These are phyloP conservation scores for Rhodotorula sp. DNA, from an alignment of 1,284 basidiomycete species.

Conservation along the genomic window DNA sequence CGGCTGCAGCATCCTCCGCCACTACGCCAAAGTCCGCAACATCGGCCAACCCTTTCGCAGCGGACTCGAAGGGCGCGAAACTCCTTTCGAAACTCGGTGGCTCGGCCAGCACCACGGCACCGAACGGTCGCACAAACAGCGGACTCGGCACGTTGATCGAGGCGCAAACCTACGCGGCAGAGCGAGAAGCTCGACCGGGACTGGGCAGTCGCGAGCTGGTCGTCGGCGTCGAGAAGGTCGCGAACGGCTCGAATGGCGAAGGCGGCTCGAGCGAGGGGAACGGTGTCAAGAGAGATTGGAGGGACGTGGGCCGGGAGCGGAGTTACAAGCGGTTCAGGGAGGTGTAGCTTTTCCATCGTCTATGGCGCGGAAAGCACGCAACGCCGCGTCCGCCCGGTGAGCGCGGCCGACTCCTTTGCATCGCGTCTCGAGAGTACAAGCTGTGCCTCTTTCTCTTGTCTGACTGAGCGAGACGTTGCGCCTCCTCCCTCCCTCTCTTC, in stretches of 20 bases:
- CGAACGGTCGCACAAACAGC: background rate
- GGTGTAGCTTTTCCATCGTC: background rate
- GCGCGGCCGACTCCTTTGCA: too few relatives aligned
- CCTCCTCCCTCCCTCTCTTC: too few relatives aligned
- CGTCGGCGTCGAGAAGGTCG: constrained; percentile 21
- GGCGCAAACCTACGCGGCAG: constrained; percentile 14
- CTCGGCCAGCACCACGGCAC: accelerated
- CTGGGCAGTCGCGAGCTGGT: constrained; percentile 20
- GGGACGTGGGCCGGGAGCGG: constrained; percentile 28
- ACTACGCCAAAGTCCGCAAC: background rate
- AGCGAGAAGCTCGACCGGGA: constrained; percentile 15
- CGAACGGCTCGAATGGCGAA: background rate
- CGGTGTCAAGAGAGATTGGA: constrained; percentile 24
- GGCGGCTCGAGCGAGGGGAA: background rate
- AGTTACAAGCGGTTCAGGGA: constrained; percentile 31
- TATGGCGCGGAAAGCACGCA: background rate
- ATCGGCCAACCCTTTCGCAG: constrained; percentile 19
- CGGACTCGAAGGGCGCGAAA: constrained; percentile 25
- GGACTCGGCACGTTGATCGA: constrained; percentile 32
- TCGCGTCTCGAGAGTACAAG: too few relatives aligned
- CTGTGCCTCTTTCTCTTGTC: too few relatives aligned
- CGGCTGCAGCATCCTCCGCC: background rate
- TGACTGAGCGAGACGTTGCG: too few relatives aligned
- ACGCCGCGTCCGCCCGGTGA: too few relatives aligned
- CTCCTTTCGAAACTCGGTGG: constrained; percentile 26